phyloP scores from a whole-genome alignment of 805 yeast genomes.

The Cyberlindnera petersonii region DNA sequence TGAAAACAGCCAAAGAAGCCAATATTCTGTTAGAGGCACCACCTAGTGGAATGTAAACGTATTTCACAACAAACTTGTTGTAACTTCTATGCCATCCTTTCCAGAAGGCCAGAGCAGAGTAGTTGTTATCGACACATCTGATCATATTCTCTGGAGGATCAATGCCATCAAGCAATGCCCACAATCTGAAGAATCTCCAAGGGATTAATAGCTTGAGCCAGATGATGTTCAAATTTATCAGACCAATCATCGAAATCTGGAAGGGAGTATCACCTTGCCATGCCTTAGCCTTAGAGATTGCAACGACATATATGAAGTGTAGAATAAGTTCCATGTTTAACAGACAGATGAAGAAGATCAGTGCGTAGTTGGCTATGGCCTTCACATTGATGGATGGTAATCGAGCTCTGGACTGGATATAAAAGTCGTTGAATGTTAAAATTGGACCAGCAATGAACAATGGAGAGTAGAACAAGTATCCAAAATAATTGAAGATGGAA shows the following conservation, averaged over 20 bases:
- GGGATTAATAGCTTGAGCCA: conserved; percentile 94
- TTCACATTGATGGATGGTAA: conserved; percentile 55
- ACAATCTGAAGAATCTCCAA: conserved; percentile 91
- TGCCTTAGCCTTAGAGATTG: conserved; percentile 83
- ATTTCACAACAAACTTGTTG: conserved; percentile 85
- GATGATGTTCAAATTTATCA: conserved; percentile 82
- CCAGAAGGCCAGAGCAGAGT: conserved; percentile 94
- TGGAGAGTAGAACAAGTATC: conserved; percentile 83
- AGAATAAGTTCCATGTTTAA: conserved; percentile 84
- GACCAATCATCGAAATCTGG: conserved; percentile 91
- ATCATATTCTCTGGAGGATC: conserved; percentile 99
- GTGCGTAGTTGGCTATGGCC: conserved; percentile 56
- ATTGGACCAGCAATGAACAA: conserved; percentile 94
- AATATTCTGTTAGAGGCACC: conserved; percentile 69
- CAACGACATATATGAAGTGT: conserved; percentile 90
- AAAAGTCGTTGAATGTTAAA: conserved; percentile 85
- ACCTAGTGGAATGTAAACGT: conserved; percentile 88
- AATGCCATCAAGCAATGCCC: conserved; percentile 89
- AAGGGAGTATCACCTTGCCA: conserved; percentile 90
- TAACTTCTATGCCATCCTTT: conserved; percentile 97
- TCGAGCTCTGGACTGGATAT: conserved; percentile 72
- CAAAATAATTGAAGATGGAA: conserved; percentile 58
- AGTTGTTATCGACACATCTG: conserved; percentile 91
- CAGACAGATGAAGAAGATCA: conserved; percentile 68
- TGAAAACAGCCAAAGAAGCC: conserved; percentile 80